These are phyloP conservation scores for Fusarium tuaranense DNA, from an alignment of 2,329 filamentous ascomycete species.

Conservation along the genomic window DNA sequence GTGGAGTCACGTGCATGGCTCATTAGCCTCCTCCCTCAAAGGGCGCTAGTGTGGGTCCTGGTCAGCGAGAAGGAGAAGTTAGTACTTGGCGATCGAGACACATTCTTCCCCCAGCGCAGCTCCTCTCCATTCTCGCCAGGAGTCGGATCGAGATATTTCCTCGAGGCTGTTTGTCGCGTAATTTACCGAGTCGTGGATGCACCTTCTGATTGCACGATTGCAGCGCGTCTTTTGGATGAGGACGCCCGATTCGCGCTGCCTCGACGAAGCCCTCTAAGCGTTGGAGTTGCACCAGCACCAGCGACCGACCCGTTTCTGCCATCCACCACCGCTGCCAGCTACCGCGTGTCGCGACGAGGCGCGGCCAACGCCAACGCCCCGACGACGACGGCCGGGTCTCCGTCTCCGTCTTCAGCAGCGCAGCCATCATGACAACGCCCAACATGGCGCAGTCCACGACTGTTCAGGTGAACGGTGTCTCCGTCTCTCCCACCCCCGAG, in stretches of 20 bases:
- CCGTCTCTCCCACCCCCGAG: constrained; percentile 50
- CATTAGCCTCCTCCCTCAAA: constrained; percentile 46
- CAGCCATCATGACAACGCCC: constrained; percentile 39
- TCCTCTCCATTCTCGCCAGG: constrained; percentile 45
- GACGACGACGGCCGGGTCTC: constrained; percentile 39
- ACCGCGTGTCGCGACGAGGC: constrained; percentile 57
- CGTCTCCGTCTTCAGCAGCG: constrained; percentile 4
- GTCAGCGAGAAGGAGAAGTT: constrained; percentile 44
- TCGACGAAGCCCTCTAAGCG: constrained; percentile 49
- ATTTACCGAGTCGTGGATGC: constrained; percentile 39
- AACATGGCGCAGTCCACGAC: constrained; percentile 58
- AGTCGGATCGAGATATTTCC: constrained; percentile 40
- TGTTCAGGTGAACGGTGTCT: constrained; percentile 56
- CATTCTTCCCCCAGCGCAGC: constrained; percentile 52
- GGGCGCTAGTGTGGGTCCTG: constrained; percentile 45
- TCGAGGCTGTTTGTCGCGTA: constrained; percentile 39
- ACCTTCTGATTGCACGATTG: constrained; percentile 47
- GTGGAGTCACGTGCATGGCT: constrained; percentile 48
- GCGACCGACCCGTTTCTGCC: constrained; percentile 42
- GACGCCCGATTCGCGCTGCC: constrained; percentile 47
- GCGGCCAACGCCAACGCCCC: constrained; percentile 47
- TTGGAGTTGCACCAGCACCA: constrained; percentile 57
- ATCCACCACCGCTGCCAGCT: constrained; percentile 49
- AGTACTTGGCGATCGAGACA: constrained; percentile 52
- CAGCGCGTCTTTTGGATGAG: constrained; percentile 48